phyloP scores from a whole-genome alignment of 257 asterid genomes.

The Datura wrightii region DNA sequence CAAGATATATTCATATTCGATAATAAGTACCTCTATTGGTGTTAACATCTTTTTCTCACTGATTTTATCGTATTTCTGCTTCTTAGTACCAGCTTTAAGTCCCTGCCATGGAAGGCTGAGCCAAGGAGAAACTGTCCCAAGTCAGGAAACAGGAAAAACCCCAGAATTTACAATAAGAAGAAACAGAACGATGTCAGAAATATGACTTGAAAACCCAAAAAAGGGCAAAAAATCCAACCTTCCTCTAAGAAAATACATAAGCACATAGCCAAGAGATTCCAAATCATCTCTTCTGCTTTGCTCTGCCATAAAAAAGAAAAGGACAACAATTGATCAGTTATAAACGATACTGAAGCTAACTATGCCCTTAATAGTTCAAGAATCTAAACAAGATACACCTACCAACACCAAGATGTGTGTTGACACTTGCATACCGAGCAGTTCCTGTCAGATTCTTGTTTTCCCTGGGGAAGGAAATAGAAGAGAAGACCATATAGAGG shows the following conservation, averaged over 20 bases:
- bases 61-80: conserved; percentile 43
- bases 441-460: conserved; percentile 44
- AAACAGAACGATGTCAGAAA: neutral
- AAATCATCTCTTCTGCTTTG: conserved; percentile 45
- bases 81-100: conserved; percentile 40
- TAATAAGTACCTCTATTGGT: conserved; percentile 40
- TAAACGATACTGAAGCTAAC: neutral
- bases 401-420: conserved; percentile 44
- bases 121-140: conserved; percentile 3
- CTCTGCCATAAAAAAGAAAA: conserved; percentile 31
- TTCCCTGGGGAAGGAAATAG: conserved; percentile 33
- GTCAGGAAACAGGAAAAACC: neutral
- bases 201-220: neutral
- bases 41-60: conserved; percentile 42
- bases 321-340: conserved; percentile 17
- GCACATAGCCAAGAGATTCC: conserved; percentile 43
- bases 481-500: conserved; percentile 22
- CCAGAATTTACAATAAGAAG: conserved; percentile 8
- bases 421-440: conserved; percentile 41
- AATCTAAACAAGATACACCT: conserved; percentile 24
- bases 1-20: neutral
- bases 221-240: conserved; percentile 30
- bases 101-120: conserved; percentile 46
- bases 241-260: conserved; percentile 43
- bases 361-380: neutral